phyloP scores from a whole-genome alignment of 306 rosid species.

The Vachellia collinsii region DNA sequence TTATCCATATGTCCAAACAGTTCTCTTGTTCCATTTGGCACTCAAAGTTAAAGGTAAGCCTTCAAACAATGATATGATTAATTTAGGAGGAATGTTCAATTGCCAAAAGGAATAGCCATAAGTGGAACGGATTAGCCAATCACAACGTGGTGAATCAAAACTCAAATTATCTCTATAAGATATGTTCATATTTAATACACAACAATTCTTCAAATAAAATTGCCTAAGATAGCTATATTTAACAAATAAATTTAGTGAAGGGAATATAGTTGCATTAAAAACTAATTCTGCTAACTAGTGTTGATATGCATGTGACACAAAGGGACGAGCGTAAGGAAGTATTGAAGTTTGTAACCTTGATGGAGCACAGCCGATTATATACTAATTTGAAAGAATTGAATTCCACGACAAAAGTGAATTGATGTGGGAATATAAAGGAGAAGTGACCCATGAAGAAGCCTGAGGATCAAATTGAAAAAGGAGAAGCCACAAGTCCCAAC shows the following conservation, averaged over 20 bases:
- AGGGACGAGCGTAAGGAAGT: neutral
- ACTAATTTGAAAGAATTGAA: neutral
- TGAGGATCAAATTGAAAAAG: neutral
- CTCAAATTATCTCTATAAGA: too few relatives aligned
- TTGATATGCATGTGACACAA: neutral
- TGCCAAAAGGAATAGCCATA: too few relatives aligned
- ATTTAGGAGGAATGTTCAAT: too few relatives aligned
- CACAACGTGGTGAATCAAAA: too few relatives aligned
- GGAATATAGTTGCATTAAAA: neutral
- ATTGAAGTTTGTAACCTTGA: neutral
- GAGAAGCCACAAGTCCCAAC: neutral
- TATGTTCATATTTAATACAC: too few relatives aligned
- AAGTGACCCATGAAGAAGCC: neutral
- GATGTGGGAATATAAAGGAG: neutral
- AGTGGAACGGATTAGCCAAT: too few relatives aligned
- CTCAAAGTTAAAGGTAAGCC: neutral
- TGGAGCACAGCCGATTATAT: neutral
- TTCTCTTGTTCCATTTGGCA: neutral
- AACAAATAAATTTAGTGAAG: too few relatives aligned
- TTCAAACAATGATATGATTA: neutral
- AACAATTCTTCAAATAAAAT: too few relatives aligned
- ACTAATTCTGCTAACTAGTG: too few relatives aligned
- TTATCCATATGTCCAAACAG: neutral
- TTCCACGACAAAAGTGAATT: neutral
- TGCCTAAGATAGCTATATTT: too few relatives aligned